phyloP scores from a whole-genome alignment of 2,329 filamentous ascomycete genomes.

The Cladosporium colombiae region DNA sequence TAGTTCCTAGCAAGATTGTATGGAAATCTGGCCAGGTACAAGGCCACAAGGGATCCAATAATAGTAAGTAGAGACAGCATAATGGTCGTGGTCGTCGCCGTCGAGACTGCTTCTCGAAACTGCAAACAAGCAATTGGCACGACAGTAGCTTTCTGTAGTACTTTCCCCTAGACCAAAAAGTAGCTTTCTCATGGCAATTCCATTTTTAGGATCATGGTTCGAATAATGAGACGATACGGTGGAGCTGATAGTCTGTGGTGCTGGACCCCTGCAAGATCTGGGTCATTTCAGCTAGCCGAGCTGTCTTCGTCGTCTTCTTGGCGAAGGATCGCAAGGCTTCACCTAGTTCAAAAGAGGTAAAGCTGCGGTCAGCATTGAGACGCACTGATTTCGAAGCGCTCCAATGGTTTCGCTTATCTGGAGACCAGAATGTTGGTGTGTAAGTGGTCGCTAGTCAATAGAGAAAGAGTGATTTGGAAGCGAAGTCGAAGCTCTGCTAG shows the following conservation, averaged over 20 bases:
- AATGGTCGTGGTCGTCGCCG: neutral
- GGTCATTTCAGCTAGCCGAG: neutral
- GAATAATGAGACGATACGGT: neutral
- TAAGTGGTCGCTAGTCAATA: neutral
- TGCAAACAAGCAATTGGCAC: neutral
- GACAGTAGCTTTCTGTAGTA: neutral
- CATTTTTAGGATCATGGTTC: neutral
- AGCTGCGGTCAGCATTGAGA: neutral
- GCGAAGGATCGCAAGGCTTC: conserved; percentile 1
- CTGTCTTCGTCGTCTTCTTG: neutral
- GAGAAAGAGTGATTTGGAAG: neutral
- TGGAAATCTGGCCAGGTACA: conserved; percentile 26
- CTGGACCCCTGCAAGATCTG: neutral
- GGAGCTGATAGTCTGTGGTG: neutral
- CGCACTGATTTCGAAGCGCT: neutral
- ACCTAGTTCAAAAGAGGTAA: neutral
- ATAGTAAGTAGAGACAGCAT: conserved; percentile 29
- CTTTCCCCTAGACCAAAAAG: neutral
- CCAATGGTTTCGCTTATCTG: neutral
- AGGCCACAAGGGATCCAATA: conserved; percentile 21
- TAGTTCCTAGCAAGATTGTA: conserved; percentile 31
- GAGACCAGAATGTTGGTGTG: neutral
- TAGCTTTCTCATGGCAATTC: neutral
- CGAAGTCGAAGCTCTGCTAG: neutral
- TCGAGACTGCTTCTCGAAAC: neutral